These are phyloP conservation scores for Arabidopsis lyrata DNA, from an alignment of 441 rosid genomes.

Conservation along the genomic window DNA sequence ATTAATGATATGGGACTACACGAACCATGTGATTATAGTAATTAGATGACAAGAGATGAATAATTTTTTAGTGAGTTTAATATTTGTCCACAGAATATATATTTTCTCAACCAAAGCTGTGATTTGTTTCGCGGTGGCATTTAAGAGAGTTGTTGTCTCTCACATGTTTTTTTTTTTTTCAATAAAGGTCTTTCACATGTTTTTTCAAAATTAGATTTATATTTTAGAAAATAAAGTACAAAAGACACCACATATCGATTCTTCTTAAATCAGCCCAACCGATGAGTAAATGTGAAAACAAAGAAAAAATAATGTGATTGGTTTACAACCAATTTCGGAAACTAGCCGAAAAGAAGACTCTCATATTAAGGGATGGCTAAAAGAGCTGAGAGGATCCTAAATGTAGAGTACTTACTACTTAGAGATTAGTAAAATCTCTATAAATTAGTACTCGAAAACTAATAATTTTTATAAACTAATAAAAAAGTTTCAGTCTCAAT, in stretches of 20 bases:
- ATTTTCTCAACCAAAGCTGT: slow-evolving; percentile 2
- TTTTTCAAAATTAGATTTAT: neutral
- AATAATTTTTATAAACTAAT: too few species aligned
- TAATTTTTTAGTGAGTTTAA: neutral
- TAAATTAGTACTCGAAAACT: too few species aligned
- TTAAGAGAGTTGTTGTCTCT: neutral
- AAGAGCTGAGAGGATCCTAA: too few species aligned
- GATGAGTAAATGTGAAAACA: slow-evolving; percentile 15
- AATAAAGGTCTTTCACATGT: neutral
- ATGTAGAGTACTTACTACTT: too few species aligned
- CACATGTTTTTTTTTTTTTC: neutral
- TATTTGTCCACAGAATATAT: slow-evolving; percentile 12
- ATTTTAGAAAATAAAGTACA: neutral
- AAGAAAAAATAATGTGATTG: neutral
- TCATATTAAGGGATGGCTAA: too few species aligned
- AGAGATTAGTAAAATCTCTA: too few species aligned
- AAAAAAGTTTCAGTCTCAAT: too few species aligned
- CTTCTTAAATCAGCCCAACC: slow-evolving; percentile 7
- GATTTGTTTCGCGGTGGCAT: slow-evolving; percentile 14
- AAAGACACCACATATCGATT: neutral
- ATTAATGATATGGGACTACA: too few species aligned
- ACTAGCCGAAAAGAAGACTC: neutral
- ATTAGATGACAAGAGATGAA: neutral
- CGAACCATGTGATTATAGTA: slow-evolving; percentile 4
- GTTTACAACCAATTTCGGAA: neutral